Percentiles rank a stretch among this genome's conserved stretches.
Conservation (phyloP, 129 eudicot species). For the Rutidosis leptorrhynchoides region DNA sequence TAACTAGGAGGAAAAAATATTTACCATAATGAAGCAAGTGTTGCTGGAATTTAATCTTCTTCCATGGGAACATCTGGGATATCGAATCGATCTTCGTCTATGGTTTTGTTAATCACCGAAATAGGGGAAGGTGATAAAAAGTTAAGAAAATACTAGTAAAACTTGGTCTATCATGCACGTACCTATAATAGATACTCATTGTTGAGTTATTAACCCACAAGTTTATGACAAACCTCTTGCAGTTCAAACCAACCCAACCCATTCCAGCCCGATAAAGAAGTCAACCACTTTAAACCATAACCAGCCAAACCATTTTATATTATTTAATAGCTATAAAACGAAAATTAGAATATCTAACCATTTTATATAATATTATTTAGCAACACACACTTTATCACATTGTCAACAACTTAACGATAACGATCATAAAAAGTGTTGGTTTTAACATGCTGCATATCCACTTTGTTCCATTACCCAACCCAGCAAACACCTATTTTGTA, state of each 20-base stretch:
- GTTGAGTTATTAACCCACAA: no score
- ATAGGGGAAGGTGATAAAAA: slow-evolving; percentile 53
- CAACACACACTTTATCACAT: not conserved
- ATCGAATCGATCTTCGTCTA: slow-evolving; percentile 85
- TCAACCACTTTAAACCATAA: not conserved
- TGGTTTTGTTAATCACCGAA: slow-evolving; percentile 56
- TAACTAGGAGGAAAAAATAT: not conserved
- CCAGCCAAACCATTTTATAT: not conserved
- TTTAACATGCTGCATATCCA: not conserved
- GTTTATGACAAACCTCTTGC: not conserved
- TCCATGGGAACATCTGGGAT: slow-evolving; percentile 96
- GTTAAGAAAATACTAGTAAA: slow-evolving; percentile 41
- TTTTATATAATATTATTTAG: not conserved
- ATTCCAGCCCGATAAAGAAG: not conserved
- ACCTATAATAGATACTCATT: not conserved
- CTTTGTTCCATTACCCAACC: not conserved
- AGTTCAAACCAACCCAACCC: not conserved
- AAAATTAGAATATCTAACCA: not conserved
- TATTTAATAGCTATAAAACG: not conserved
- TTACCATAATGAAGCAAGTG: not conserved
- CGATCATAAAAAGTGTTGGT: not conserved
- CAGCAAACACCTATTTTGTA: not conserved
- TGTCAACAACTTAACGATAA: no score
- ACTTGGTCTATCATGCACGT: not conserved
- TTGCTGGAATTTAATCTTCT: slow-evolving; percentile 47